Base-by-base conservation (phyloP, 2,329 filamentous ascomycete species). In the Torrubiellomyces zombiae region DNA sequence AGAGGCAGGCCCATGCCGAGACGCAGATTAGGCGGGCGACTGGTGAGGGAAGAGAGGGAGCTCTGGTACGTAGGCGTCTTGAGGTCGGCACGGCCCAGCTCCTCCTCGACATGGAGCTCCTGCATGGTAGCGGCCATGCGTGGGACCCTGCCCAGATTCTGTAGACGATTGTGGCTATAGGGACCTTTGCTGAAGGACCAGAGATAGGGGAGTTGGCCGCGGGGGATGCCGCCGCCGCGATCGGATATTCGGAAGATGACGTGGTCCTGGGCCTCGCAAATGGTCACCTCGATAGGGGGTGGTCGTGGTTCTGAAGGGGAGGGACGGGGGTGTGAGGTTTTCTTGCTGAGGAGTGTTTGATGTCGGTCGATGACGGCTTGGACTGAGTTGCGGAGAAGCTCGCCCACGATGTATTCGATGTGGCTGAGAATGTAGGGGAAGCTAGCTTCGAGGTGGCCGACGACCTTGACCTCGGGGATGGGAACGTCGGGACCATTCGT, bases 121-220 rank as follows among this genome's bases (percentile, higher is more conserved):
- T 95, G 81, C 58, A 93, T 72, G 0, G 86, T 98, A 12, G 83
- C 89, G 9, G 86, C 80, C 64, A 98, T 77, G 32, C 80, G 78
- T 3, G 89, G 89, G 3, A 98, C 86, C 34, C 76, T 72, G 8
- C 69, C 70, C 7, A 98, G 64, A 45, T 94, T 95, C 38, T 80
- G 62, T n/a, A 95, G 63, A 4, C 82, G 71, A 31, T 71, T 67
- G 36, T 75, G 63, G 30, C 73, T 78, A 18, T 81, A 71, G 2
- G 85, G 82, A 0, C 86, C 86, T 52, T 95, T 95, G 51, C 75
- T 83, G 48, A 98, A 98, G 14, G 83, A 92, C 89, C 91, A 98
- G 5, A 98, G 63, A 45, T 91, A 78, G 0, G 86, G 85, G 13
- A 94, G 57, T 30, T 86, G 70, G 21, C 89, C 80, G 24, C 74